Conservation (phyloP, 2,329 filamentous ascomycete genomes). For the Exserohilum rostratum region DNA sequence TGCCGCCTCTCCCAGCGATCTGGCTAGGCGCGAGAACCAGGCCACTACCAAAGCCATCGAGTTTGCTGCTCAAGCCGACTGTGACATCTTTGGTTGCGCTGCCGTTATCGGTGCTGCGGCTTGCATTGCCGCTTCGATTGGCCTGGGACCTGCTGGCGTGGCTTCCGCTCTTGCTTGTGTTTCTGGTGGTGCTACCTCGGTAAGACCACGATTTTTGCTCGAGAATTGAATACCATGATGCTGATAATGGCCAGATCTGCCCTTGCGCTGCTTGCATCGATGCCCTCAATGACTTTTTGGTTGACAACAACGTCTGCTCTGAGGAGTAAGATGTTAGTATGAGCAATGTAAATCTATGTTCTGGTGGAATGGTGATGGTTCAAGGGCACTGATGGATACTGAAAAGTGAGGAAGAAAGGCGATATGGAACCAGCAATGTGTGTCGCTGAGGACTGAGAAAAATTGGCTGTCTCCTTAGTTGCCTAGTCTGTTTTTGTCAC, state of each 20-base stretch:
- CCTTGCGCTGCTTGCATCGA: conserved; percentile 10
- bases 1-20: conserved; percentile 9
- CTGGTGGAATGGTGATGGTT: neutral
- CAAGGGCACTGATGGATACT: neutral
- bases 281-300: conserved; percentile 12
- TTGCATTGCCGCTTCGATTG: conserved; percentile 9
- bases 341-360: neutral
- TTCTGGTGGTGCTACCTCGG: conserved; percentile 9
- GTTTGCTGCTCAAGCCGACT: conserved; percentile 12
- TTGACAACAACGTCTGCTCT: conserved; percentile 10
- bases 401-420: neutral
- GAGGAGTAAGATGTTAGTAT: neutral
- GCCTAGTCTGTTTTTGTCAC: neutral
- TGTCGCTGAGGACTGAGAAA: neutral
- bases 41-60: conserved; percentile 9
- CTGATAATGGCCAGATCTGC: conserved; percentile 8
- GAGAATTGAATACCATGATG: neutral
- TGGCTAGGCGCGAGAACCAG: conserved; percentile 11
- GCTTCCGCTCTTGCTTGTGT: conserved; percentile 3
- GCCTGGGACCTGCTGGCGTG: conserved; percentile 8
- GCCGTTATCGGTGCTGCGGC: conserved; percentile 6
- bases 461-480: conserved; percentile 2
- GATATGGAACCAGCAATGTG: neutral
- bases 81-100: conserved; percentile 14
- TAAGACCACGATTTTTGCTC: neutral